These are phyloP conservation scores for Sindora glabra DNA, from an alignment of 306 rosid genomes.

Conservation along the genomic window DNA sequence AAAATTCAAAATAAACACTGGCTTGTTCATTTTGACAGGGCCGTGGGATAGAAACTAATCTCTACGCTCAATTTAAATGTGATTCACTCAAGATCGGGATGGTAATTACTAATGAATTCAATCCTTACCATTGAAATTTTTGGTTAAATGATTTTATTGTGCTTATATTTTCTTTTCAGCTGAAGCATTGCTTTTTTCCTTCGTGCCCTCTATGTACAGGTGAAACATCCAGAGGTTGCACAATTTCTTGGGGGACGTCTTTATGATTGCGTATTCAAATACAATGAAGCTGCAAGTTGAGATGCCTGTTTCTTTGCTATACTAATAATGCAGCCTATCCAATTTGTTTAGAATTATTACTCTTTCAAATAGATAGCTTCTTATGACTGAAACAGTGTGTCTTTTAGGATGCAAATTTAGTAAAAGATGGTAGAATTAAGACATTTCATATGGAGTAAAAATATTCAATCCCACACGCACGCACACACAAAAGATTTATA, in stretches of 20 bases:
- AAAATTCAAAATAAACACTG: neutral
- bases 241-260: slow-evolving; percentile 90
- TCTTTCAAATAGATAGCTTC: neutral
- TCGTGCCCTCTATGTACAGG: slow-evolving; percentile 36
- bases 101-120: slow-evolving; percentile 49
- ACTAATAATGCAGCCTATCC: slow-evolving; percentile 11
- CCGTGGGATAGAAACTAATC: slow-evolving; percentile 92
- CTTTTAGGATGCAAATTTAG: neutral
- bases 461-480: neutral
- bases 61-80: slow-evolving; percentile 83
- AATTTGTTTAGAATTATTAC: neutral
- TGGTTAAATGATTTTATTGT: neutral
- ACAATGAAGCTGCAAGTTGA: slow-evolving; percentile 58
- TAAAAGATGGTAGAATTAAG: neutral
- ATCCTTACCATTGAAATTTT: neutral
- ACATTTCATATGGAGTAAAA: slow-evolving; percentile 17
- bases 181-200: neutral
- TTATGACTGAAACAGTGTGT: neutral
- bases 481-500: too few relatives aligned
- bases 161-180: too few relatives aligned
- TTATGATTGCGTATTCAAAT: slow-evolving; percentile 88
- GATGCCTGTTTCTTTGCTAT: slow-evolving; percentile 12
- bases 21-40: slow-evolving; percentile 49
- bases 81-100: slow-evolving; percentile 95
- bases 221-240: slow-evolving; percentile 88